phyloP scores from a whole-genome alignment of 306 rosid genomes.

The Quercus engelmannii region DNA sequence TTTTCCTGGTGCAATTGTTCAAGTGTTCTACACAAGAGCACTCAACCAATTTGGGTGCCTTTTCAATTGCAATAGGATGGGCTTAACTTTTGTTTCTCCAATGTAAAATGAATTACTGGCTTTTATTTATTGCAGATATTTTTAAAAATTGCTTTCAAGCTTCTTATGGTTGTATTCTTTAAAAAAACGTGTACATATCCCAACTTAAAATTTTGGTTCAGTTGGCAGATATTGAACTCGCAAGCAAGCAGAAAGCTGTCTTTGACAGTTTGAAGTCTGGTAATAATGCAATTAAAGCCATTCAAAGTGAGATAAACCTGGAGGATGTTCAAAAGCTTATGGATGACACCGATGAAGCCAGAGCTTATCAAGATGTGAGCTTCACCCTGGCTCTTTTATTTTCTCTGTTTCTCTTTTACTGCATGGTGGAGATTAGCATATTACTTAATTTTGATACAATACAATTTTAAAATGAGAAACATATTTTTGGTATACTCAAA shows the following conservation, averaged over 20 bases:
- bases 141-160: conserved; percentile 3
- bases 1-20: background rate
- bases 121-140: background rate
- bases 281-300: conserved; percentile 75
- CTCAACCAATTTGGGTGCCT: background rate
- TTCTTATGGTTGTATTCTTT: background rate
- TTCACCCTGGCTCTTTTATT: conserved; percentile 13
- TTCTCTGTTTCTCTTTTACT: conserved; percentile 18
- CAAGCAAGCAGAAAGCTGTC: conserved; percentile 93
- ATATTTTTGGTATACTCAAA: background rate
- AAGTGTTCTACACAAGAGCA: background rate
- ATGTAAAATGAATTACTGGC: background rate
- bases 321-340: conserved; percentile 92
- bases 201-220: conserved; percentile 33
- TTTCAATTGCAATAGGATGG: background rate
- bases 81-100: conserved; percentile 3
- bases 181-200: background rate
- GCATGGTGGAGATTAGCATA: background rate
- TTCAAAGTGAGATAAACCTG: conserved; percentile 89
- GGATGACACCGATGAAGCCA: conserved; percentile 94
- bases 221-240: conserved; percentile 90
- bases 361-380: conserved; percentile 97
- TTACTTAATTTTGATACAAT: background rate
- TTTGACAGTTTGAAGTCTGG: conserved; percentile 96
- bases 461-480: background rate